Base-by-base conservation (phyloP, 2,329 filamentous ascomycete species). In the Verticillium alfalfae region DNA sequence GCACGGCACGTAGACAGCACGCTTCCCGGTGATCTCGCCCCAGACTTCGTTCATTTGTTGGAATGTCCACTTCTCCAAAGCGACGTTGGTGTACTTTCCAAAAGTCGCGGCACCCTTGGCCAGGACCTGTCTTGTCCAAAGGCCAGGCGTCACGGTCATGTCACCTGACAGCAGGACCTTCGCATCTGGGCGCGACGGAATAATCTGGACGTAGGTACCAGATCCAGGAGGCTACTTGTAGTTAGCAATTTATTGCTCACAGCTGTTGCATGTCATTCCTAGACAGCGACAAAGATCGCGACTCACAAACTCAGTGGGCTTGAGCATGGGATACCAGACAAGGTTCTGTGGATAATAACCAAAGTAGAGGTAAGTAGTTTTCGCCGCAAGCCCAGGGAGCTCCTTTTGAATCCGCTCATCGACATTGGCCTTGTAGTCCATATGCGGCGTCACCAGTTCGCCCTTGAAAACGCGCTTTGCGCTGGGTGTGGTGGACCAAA, bases 401-500 rank as follows among this genome's bases (percentile, higher is more conserved):
- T 78, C 68, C 0, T 69, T 60, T 34, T 73, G 75, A 67, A 81
- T 80, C 36, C 72, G 73, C 18, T 68, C 70, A 63, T 80, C 76
- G 6, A 79, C 70, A 1, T 68, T 67, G 31, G 72, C 72, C 65
- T 81, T 81, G 63, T 69, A 73, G n/a, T 76, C 76, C 63, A 78
- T 78, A 62, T 81, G 77, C 1, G 77, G 75, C 0, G 78, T 70
- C 4, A 67, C 39, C 2, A 68, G 61, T 57, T 73, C 72, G 0
- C 77, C 76, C 0, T 64, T 62, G 5, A 71, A 71, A 16, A 74
- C 68, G 13, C 62, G 65, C 38, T 64, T 67, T 5, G 71, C 67
- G 39, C 73, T 72, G 1, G 79, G 79, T 5, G 79, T 70, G 0
- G 79, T 81, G 8, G 75, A 78, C 77, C 78, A 81, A 60, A 81